Evolutionary conservation across 495 filamentous ascomycete species (phyloP).

Genomic region (Pseudotulostoma volvatum): DNA sequence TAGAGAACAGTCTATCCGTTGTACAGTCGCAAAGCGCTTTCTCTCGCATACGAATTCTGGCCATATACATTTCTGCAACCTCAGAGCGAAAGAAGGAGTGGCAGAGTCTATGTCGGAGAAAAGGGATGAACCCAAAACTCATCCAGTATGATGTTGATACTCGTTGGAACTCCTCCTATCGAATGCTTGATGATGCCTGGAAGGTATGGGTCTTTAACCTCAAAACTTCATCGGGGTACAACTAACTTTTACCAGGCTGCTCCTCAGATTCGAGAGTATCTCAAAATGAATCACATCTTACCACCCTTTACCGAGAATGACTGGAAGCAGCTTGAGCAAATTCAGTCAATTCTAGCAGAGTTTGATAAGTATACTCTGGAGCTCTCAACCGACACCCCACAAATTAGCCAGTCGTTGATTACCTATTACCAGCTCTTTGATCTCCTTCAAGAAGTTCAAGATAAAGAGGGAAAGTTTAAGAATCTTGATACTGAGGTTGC

Average conservation of each 20-base stretch:
- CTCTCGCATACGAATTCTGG: neutral
- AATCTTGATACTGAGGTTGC: constrained; percentile 4
- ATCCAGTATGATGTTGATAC: constrained; percentile 3
- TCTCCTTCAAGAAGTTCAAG: constrained; percentile 1
- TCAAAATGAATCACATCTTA: neutral
- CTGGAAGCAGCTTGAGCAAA: constrained; percentile 2
- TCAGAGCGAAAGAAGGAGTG: neutral
- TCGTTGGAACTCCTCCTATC: constrained; percentile 6
- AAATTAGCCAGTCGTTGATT: constrained; percentile 6
- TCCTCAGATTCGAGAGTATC: neutral
- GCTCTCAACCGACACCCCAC: constrained; percentile 3
- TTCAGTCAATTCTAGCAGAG: constrained; percentile 1
- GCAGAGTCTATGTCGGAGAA: neutral
- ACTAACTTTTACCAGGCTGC: neutral
- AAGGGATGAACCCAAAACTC: constrained; percentile 1
- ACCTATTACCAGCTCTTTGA: constrained; percentile 7
- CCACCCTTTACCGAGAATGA: constrained; percentile 1
- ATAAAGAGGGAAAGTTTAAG: constrained; percentile 2
- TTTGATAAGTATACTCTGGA: constrained; percentile 5
- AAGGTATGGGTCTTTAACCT: neutral
- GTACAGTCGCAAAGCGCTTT: neutral
- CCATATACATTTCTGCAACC: neutral
- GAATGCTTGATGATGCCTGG: constrained; percentile 3
- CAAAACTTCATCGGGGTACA: neutral
- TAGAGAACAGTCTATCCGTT: neutral